Evolutionary conservation across 306 rosid species (phyloP), one percentile per base, ranked within the genome.

Genomic region (Gastrolobium bilobum): DNA sequence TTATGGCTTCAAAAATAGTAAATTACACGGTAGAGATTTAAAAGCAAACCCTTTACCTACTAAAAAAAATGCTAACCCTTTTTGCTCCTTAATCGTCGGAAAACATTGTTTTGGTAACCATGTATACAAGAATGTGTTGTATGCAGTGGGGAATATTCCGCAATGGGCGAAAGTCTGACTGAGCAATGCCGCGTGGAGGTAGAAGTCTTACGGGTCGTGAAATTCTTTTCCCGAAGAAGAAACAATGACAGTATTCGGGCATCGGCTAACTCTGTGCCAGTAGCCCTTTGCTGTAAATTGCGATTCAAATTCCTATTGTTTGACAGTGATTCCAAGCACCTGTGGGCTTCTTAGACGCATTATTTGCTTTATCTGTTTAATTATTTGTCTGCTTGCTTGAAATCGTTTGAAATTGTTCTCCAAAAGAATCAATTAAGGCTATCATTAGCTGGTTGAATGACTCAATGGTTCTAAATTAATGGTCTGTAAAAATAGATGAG

Each of bases 1-100:
- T 60, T 40, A 60, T 51, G 30, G 48, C 35, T 74, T 66, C 64
- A 42, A 74, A 38, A 50, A 66, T 14, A 3, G 34, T 37, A 37
- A 7, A 39, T 14, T 14, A 15, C 14, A 30, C 60, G 61, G n/a
- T 40, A 34, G 9, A 15, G 14, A 61, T 44, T 59, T 31, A 74
- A 68, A 59, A 4, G 14, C 35, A 39, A 33, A 44, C 26, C 26
- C 11, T 13, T 31, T 46, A 6, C 3, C 58, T 14, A 1, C 26
- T 20, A 20, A 20, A 20, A 20, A 20, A 20, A 20, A 20, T 20
- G 26, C 26, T 0, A 20, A 20, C 26, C 26, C 26, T 20, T 1
- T 20, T 20, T 20, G 1, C 26, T 20, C 26, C 26, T 20, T 20
- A 20, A 20, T 20, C 26, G 26, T 20, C 1, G 1, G 26, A 20